Conservation (phyloP, 805 yeast species). For the Metschnikowia drakensbergensis region DNA sequence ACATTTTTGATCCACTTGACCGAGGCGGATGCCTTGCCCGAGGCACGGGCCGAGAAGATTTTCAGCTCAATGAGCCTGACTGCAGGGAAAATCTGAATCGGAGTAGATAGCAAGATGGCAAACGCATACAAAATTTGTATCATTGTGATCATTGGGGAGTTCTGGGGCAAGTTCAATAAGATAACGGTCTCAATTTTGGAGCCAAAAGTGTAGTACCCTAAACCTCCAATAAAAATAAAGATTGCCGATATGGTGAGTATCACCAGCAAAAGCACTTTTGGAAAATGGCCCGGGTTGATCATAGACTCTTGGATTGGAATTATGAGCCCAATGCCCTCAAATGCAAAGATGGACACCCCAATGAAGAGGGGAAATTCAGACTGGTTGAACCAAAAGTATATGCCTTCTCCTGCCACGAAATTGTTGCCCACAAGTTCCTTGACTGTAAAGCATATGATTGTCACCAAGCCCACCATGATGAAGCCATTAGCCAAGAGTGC, state of each 20-base stretch:
- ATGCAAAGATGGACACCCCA: slow-evolving; percentile 85
- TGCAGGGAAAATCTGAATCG: slow-evolving; percentile 78
- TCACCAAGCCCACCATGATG: slow-evolving; percentile 60
- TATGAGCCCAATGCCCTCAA: slow-evolving; percentile 79
- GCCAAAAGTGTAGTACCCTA: slow-evolving; percentile 74
- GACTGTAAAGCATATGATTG: slow-evolving; percentile 56
- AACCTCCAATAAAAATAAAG: slow-evolving; percentile 59
- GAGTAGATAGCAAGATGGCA: slow-evolving; percentile 74
- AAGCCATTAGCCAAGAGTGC: slow-evolving; percentile 70
- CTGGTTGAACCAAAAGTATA: slow-evolving; percentile 49
- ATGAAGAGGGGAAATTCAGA: slow-evolving; percentile 66
- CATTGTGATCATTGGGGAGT: slow-evolving; percentile 53
- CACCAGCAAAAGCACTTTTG: slow-evolving; percentile 58
- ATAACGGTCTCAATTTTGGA: slow-evolving; percentile 61
- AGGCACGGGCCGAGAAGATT: slow-evolving; percentile 39
- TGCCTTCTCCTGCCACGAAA: slow-evolving; percentile 42
- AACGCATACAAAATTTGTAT: slow-evolving; percentile 70
- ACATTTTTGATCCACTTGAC: slow-evolving; percentile 67
- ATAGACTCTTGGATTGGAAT: slow-evolving; percentile 81
- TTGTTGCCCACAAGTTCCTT: slow-evolving; percentile 43
- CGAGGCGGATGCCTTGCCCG: slow-evolving; percentile 53
- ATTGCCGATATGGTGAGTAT: slow-evolving; percentile 58
- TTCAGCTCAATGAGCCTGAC: slow-evolving; percentile 66
- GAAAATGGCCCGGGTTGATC: slow-evolving; percentile 71
- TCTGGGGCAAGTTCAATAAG: slow-evolving; percentile 67